Percentiles rank a stretch among this genome's conserved stretches.
Evolutionary conservation across 805 yeast species (phyloP).

Genomic region (Starmerella roubikii): DNA sequence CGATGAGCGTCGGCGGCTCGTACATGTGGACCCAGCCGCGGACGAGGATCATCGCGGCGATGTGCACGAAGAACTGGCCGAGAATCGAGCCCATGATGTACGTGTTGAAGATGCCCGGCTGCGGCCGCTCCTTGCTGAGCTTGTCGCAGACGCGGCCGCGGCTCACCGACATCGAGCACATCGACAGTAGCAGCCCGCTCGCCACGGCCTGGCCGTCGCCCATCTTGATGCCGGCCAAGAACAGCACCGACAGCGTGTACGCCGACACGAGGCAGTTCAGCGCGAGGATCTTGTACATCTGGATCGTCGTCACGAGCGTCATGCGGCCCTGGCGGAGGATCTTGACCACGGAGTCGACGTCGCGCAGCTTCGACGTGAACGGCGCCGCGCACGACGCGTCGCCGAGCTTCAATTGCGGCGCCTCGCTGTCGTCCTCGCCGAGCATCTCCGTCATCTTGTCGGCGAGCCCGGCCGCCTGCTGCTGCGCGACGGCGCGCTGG

Average conservation of each 20-base stretch:
- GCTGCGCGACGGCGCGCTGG: constrained; percentile 29
- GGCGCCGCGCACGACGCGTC: constrained; percentile 99
- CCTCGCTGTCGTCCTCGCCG: constrained; percentile 56
- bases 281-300: constrained; percentile 96
- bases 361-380: constrained; percentile 84
- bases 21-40: constrained; percentile 68
- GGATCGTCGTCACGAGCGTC: constrained; percentile 92
- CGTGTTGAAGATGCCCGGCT: constrained; percentile 86
- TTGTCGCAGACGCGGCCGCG: constrained; percentile 84
- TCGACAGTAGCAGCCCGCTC: constrained; percentile 82
- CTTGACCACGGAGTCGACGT: constrained; percentile 83
- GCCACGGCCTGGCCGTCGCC: constrained; percentile 98
- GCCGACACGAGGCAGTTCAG: constrained; percentile 94
- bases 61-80: constrained; percentile 92
- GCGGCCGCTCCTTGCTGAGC: constrained; percentile 88
- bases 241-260: constrained; percentile 83
- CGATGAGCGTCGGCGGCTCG: constrained; percentile 72
- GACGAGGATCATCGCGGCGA: constrained; percentile 66
- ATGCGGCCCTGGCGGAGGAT: constrained; percentile 96
- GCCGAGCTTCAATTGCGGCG: constrained; percentile 86
- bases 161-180: constrained; percentile 89
- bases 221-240: constrained; percentile 92
- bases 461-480: constrained; percentile 36
- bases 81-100: constrained; percentile 96
- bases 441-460: constrained; percentile 47